Conservation (phyloP, 345 rosid genomes). For the Corchorus capsularis region DNA sequence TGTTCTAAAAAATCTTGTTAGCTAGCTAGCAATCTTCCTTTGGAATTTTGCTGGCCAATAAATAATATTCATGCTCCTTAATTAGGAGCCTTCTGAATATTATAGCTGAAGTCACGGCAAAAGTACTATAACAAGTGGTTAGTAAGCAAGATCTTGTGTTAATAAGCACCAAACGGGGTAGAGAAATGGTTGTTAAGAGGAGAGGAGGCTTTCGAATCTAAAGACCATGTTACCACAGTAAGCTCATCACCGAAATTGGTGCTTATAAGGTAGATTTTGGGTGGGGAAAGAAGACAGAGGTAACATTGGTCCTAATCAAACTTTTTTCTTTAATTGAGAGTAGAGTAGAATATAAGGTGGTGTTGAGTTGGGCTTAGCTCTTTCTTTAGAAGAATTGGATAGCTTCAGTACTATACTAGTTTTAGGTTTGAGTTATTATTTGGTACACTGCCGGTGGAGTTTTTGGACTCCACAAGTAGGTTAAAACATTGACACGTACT, state of each 20-base stretch:
- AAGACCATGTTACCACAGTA: not conserved
- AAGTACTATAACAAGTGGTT: no score
- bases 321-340: constrained; percentile 31
- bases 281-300: constrained; percentile 47
- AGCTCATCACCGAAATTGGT: constrained; percentile 43
- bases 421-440: no score
- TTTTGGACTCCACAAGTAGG: no score
- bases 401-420: constrained; percentile 15
- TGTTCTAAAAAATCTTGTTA: no score
- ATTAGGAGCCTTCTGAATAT: no score
- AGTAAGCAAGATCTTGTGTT: no score
- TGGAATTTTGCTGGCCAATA: no score
- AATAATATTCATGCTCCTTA: no score
- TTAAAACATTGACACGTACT: no score
- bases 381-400: constrained; percentile 23
- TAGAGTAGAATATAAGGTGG: constrained; percentile 39
- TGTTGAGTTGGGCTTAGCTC: constrained; percentile 41
- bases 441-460: no score
- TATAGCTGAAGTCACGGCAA: no score
- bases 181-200: constrained; percentile 35
- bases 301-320: constrained; percentile 22
- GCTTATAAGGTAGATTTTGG: constrained; percentile 47
- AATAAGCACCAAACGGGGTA: constrained; percentile 33
- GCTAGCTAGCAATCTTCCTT: no score
- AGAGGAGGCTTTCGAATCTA: constrained; percentile 22